Conservation (phyloP, 495 filamentous ascomycete species). For the Choiromyces venosus region DNA sequence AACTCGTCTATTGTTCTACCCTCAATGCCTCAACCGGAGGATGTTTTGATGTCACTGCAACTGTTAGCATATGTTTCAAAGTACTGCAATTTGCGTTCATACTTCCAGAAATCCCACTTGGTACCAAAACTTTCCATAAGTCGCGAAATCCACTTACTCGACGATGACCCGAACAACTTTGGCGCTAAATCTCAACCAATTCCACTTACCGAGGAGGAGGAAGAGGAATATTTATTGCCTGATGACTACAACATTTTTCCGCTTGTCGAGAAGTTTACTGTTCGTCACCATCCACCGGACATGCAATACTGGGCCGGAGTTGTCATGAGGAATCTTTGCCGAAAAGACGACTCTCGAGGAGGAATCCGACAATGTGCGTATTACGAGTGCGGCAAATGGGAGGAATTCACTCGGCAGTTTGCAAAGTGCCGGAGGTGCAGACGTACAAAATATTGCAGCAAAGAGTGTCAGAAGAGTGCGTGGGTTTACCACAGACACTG, state of each 20-base stretch:
- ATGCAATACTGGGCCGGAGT: conserved; percentile 99
- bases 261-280: conserved; percentile 95
- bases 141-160: conserved; percentile 70
- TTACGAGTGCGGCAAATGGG: conserved; percentile 97
- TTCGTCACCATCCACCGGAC: conserved; percentile 84
- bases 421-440: conserved; percentile 95
- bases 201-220: conserved; percentile 55
- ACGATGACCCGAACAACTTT: conserved; percentile 53
- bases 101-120: conserved; percentile 90
- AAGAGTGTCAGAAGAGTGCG: conserved; percentile 97
- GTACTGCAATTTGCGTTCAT: conserved; percentile 90
- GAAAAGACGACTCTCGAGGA: conserved; percentile 89
- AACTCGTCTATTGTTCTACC: conserved; percentile 62
- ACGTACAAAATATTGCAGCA: conserved; percentile 98
- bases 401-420: conserved; percentile 90
- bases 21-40: conserved; percentile 90
- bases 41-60: conserved; percentile 97
- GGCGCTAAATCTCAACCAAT: conserved; percentile 38
- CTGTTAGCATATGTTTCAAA: conserved; percentile 96
- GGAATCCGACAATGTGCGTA: conserved; percentile 96
- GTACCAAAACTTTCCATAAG: conserved; percentile 89
- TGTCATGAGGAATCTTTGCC: conserved; percentile 96
- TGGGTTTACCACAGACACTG: conserved; percentile 98
- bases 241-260: conserved; percentile 98
- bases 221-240: conserved; percentile 85